Conservation (phyloP, 768 basidiomycete species). For the Boletus barrowsii region DNA sequence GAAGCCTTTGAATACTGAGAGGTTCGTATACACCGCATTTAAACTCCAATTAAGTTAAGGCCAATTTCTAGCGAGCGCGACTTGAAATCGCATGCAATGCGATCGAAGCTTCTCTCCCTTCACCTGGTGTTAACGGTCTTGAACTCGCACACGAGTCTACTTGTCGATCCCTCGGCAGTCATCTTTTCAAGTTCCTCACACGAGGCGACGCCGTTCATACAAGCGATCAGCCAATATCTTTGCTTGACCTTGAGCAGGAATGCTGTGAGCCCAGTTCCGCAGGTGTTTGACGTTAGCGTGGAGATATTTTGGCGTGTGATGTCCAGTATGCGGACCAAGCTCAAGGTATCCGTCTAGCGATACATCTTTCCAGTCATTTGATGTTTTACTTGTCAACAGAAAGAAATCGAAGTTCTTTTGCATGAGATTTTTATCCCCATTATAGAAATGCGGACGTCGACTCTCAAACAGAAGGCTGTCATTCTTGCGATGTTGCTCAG, state of each 20-base stretch:
- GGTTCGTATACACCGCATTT: constrained; percentile 44
- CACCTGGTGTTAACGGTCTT: constrained; percentile 92
- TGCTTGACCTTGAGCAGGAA: constrained; percentile 91
- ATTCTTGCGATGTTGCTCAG: constrained; percentile 86
- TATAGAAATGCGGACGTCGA: constrained; percentile 95
- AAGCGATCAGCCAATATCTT: constrained; percentile 94
- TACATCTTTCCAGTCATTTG: not conserved
- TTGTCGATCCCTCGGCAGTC: constrained; percentile 84
- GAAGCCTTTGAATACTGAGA: constrained; percentile 93
- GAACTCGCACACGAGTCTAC: constrained; percentile 85
- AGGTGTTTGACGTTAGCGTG: constrained; percentile 96
- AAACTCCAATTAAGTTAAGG: constrained; percentile 12
- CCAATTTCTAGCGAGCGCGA: constrained; percentile 75
- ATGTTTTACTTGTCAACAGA: constrained; percentile 46
- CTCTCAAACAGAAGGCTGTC: constrained; percentile 90
- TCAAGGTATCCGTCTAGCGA: constrained; percentile 61
- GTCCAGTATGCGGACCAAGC: constrained; percentile 89
- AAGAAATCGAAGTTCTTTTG: constrained; percentile 98
- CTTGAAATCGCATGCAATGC: constrained; percentile 93
- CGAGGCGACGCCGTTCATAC: constrained; percentile 86
- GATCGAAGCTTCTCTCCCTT: constrained; percentile 90
- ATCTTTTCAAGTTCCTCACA: constrained; percentile 88
- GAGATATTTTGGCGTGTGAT: constrained; percentile 98
- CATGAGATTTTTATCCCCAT: constrained; percentile 99
- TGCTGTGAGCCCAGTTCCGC: constrained; percentile 90